Evolutionary conservation across 805 yeast species (phyloP), one percentile per base, ranked within the genome.

Genomic region (Wickerhamomyces strasburgensis): DNA sequence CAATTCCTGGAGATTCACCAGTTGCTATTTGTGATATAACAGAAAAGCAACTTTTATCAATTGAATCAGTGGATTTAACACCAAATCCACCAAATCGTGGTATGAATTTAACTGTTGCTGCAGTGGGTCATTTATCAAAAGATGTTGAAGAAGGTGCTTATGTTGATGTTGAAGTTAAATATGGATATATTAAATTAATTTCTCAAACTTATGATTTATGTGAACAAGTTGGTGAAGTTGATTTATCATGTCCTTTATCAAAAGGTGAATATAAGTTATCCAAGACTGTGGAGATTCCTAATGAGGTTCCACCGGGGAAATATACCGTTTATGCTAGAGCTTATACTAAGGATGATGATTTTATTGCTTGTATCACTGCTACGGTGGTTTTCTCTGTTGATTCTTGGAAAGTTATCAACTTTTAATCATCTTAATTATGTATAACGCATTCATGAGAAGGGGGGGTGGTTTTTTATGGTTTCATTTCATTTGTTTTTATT

Each of bases 11-110:
- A 5, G 86, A 77, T 45, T 83, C 96, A 1, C 98, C 98, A 14
- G 69, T 93, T 24, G 65, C 71, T 39, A 70, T 76, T 38, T 90
- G 98, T 60, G 96, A 88, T 51, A 64, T 74, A 14, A 60, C 65
- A 13, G 72, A 70, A 29, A 54, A 69, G 1, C 97, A 90, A 57
- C 49, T 84, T 16, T 67, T 93, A 47, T 68, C 67, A 19, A 72
- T 93, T 44, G 68, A 73, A 15, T 54, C 64, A 13, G 77, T 93
- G 14, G 67, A 63, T 30, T 61, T 93, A 41, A 57, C 67, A 26
- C 98, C 98, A 33, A 86, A 85, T 52, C 98, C 97, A 4, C 98
- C 98, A 3, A 67, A 54, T 29, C 79, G 88, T 52, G 98, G 97
- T n/a, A 64, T 69, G 29, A 84, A 87, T 57, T 67, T 93, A 55